Evolutionary conservation across 2,329 filamentous ascomycete genomes (phyloP), one percentile per base, ranked within the genome.

Genomic region (Tolypocladium ovalisporum): DNA sequence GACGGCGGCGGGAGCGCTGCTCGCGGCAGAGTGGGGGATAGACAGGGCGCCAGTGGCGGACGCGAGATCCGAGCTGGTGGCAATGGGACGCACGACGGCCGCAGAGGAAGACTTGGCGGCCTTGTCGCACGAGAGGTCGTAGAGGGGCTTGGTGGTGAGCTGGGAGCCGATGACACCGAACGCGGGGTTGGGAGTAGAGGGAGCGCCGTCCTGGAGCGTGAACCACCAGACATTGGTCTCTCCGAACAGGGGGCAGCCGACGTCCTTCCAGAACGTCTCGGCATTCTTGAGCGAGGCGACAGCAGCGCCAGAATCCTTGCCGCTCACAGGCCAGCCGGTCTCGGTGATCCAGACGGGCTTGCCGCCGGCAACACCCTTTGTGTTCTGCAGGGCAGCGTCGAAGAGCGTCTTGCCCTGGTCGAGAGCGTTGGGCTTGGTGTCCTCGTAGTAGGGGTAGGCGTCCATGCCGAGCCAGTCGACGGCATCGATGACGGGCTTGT

Each of bases 311-410:
- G 80, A 73, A 1, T 75, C 79, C 62, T 81, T 74, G 57, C 90
- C 91, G 65, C 79, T 84, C 56, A 91, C 84, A 54, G 91, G 90
- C 84, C 89, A 94, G 62, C 91, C 91, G 19, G 90, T 94, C 79
- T 96, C 90, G 34, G 90, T 94, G 61, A 95, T 81, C 89, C 89
- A 94, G 64, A 95, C 81, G 22, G 82, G 77, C 79, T 91, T 93
- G 67, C 81, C 82, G 39, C 79, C 75, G 39, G 82, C 79, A 51
- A 77, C 85, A 19, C 68, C 72, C 61, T 80, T 71, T 37, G 87
- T 89, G 59, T 79, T 77, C 54, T 78, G 73, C 42, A 88, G 76
- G 19, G 89, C 85, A 17, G 80, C 77, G 67, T 85, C 76, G 77
- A 95, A 94, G 54, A 91, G 82, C 22, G 71, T 65, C 66, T 83